Evolutionary conservation across 2,329 filamentous ascomycete species (phyloP), one percentile per base, ranked within the genome.

Genomic region (Scedosporium minutisporum): DNA sequence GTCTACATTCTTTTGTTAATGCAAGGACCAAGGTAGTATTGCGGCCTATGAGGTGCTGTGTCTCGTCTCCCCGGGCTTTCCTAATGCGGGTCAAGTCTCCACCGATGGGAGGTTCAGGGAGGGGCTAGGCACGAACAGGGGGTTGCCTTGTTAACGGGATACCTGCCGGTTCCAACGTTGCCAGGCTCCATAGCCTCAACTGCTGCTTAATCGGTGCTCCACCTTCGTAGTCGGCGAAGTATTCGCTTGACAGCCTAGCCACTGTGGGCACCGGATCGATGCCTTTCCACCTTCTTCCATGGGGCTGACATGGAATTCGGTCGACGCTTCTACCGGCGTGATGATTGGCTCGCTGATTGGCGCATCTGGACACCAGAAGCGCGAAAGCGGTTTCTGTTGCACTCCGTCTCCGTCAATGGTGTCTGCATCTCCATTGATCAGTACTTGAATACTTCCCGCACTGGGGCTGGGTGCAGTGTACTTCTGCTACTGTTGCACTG

Each of bases 211-310:
- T 3, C 6, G 9, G 10, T 38, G 18, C 18, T 6, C 16, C 44
- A 48, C 7, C 12, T 14, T 12, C n/a, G 23, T 16, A n/a, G 23
- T 18, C 16, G 3, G n/a, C 44, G 14, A 51, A 21, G 59, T 61
- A 51, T 21, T n/a, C 10, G 6, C 25, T 33, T 61, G 42, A 61
- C 42, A 12, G 57, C 29, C 41, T 23, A 29, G 61, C 53, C 61
- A 58, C 61, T 16, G 55, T 33, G 53, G 57, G 53, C 55, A 21
- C 21, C 9, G 46, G 14, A 27, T 62, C 53, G 53, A 58, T 48
- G 41, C 42, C 55, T 21, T 62, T 62, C 61, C 25, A 58, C 55
- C 21, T 21, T 48, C 61, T 62, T 62, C 61, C 53, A 62, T 62
- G 61, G 53, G 61, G 53, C 61, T 62, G 61, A 58, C 9, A 48